Conservation (phyloP, 1,284 basidiomycete species). For the Cutaneotrichosporon spelunceum region DNA sequence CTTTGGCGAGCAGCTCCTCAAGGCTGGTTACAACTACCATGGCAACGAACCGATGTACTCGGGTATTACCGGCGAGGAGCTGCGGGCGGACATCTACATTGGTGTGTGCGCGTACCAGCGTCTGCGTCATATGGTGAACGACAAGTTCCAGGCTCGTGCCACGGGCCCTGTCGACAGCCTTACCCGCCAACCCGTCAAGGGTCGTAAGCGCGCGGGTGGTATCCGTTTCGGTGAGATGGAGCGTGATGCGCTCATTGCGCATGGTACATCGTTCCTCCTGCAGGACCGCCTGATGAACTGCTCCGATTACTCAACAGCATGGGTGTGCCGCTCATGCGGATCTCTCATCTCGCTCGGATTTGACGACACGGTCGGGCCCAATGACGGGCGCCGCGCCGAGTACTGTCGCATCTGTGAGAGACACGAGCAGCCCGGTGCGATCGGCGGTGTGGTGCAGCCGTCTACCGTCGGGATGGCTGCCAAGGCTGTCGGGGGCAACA, state of each 20-base stretch:
- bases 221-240: slow-evolving; percentile 99
- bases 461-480: slow-evolving; percentile 29
- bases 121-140: slow-evolving; percentile 97
- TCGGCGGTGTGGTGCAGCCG: slow-evolving; percentile 13
- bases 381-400: slow-evolving; percentile 61
- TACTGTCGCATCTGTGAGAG: slow-evolving; percentile 88
- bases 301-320: slow-evolving; percentile 97
- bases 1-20: slow-evolving; percentile 91
- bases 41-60: slow-evolving; percentile 99
- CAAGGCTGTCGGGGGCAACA: slow-evolving; percentile 53
- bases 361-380: slow-evolving; percentile 66
- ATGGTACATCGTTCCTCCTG: slow-evolving; percentile 95
- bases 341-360: slow-evolving; percentile 93
- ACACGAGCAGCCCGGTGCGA: slow-evolving; percentile 47
- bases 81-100: slow-evolving; percentile 96
- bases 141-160: slow-evolving; percentile 99
- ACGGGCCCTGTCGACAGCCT: slow-evolving; percentile 94
- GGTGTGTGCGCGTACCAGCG: slow-evolving; percentile 99
- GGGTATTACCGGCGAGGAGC: slow-evolving; percentile 97
- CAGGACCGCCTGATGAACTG: slow-evolving; percentile 99
- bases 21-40: slow-evolving; percentile 97
- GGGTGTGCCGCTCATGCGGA: slow-evolving; percentile 95
- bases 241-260: slow-evolving; percentile 95
- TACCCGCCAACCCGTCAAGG: slow-evolving; percentile 97
- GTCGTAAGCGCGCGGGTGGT: slow-evolving; percentile 95